These are phyloP conservation scores for Kwoniella sp. DNA, from an alignment of 768 basidiomycete genomes.

Conservation along the genomic window DNA sequence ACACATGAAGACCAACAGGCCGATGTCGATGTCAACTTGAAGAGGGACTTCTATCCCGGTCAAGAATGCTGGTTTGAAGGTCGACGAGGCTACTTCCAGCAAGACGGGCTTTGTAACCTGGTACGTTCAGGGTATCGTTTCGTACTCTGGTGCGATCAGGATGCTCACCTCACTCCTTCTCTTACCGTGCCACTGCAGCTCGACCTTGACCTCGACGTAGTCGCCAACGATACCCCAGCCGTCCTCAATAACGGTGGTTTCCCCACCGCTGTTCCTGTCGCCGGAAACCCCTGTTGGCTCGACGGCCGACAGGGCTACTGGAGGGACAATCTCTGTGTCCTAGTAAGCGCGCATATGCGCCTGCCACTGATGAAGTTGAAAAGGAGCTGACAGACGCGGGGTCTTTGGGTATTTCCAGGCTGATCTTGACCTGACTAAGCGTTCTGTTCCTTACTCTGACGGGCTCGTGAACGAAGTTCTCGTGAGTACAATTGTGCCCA, in stretches of 20 bases:
- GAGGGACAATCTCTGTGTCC: slow-evolving; percentile 20
- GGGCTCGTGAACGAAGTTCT: slow-evolving; percentile 18
- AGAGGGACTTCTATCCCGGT: slow-evolving; percentile 14
- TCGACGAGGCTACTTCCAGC: slow-evolving; percentile 20
- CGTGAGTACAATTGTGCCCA: slow-evolving; percentile 5
- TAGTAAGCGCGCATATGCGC: slow-evolving; percentile 5
- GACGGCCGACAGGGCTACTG: slow-evolving; percentile 24
- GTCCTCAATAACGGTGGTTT: slow-evolving; percentile 8
- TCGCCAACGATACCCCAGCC: slow-evolving; percentile 9
- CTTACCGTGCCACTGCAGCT: background rate
- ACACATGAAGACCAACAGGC: slow-evolving; percentile 2
- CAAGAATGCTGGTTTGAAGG: slow-evolving; percentile 21
- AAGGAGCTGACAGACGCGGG: background rate
- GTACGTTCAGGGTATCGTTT: slow-evolving; percentile 4
- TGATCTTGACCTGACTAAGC: slow-evolving; percentile 16
- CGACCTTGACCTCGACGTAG: slow-evolving; percentile 14
- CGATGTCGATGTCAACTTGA: slow-evolving; percentile 9
- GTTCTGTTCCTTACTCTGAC: background rate
- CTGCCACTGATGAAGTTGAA: background rate
- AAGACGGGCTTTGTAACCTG: slow-evolving; percentile 17
- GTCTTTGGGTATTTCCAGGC: slow-evolving; percentile 9
- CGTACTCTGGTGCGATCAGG: background rate
- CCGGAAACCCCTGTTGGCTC: slow-evolving; percentile 17
- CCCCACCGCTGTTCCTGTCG: background rate
- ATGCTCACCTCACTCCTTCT: background rate